These are phyloP conservation scores for Gremmenia infestans DNA, from an alignment of 2,329 filamentous ascomycete genomes.

Conservation along the genomic window DNA sequence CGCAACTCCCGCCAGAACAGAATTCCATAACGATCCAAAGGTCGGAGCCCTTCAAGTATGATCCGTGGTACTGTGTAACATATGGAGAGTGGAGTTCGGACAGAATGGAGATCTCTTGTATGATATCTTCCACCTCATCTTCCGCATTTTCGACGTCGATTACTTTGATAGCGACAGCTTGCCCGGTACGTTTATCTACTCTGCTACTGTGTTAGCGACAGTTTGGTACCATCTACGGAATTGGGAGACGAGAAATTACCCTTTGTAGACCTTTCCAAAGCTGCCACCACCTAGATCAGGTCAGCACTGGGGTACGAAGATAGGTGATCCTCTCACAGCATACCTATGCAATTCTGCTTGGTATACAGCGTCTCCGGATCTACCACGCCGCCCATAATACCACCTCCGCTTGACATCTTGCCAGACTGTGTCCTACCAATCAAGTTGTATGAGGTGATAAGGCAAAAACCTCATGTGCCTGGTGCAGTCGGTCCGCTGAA, in stretches of 20 bases:
- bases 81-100: constrained; percentile 94
- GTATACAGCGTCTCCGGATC: constrained; percentile 92
- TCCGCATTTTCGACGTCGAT: constrained; percentile 99
- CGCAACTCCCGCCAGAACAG: constrained; percentile 93
- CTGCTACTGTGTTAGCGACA: constrained; percentile 41
- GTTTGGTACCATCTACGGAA: constrained; percentile 3
- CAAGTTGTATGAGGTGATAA: constrained; percentile 2
- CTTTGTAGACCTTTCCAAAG: constrained; percentile 98
- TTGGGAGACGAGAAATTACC: constrained; percentile 47
- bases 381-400: constrained; percentile 46
- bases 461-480: not conserved
- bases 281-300: constrained; percentile 73
- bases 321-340: constrained; percentile 5
- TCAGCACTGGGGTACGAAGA: constrained; percentile 22
- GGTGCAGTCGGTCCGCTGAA: not conserved
- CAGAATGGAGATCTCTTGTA: constrained; percentile 95
- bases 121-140: constrained; percentile 98
- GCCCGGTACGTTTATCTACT: constrained; percentile 87
- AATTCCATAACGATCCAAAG: constrained; percentile 99
- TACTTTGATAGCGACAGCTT: constrained; percentile 95
- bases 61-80: constrained; percentile 96
- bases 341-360: constrained; percentile 85
- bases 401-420: constrained; percentile 28
- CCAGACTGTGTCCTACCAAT: constrained; percentile 1
- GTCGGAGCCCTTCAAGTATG: constrained; percentile 91